Base-by-base conservation (phyloP, 75 land plant genomes). In the Pinus albicaulis region DNA sequence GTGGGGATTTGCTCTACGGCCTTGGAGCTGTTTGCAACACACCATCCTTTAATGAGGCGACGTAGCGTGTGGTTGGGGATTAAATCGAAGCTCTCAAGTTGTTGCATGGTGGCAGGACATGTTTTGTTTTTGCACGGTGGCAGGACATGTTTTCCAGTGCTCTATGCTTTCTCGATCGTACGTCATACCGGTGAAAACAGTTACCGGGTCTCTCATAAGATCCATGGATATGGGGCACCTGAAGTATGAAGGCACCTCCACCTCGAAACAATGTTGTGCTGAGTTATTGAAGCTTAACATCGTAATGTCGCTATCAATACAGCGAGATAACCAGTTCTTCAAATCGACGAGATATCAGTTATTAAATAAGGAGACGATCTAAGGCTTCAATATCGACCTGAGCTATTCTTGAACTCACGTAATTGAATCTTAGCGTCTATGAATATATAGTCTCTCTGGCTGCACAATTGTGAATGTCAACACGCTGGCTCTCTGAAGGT, bases 221-320 rank as follows among this genome's bases (percentile, higher is more conserved):
- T 82, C 76, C 25, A 78, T 62, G 3, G 84, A 82, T 19, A 82
- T 82, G 24, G 84, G 84, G 80, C 84, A 82, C 58, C 72, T 23
- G 76, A 82, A 82, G 73, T 71, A 82, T 7, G 69, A 73, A n/a
- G 84, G 84, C 3, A 77, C 16, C 31, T 68, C 31, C 44, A 38
- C 44, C 44, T 38, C 44, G 6, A 38, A 38, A 38, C 5, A 25
- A 25, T 26, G 8, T 26, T 8, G 72, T 38, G 44, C 44, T 38
- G 44, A 38, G 5, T 38, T 38, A 38, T 38, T 38, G 44, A 38
- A 38, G 1, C 44, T 38, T 5, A 38, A 38, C 44, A 38, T 5
- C 4, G 7, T 60, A 23, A 23, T 13, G 62, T 23, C 7, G 1
- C 5, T 20, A n/a, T 19, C 22, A n/a, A 17, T n/a, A n/a, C 61